phyloP scores from a whole-genome alignment of 139 green algal genomes.

The Volvox africanus region DNA sequence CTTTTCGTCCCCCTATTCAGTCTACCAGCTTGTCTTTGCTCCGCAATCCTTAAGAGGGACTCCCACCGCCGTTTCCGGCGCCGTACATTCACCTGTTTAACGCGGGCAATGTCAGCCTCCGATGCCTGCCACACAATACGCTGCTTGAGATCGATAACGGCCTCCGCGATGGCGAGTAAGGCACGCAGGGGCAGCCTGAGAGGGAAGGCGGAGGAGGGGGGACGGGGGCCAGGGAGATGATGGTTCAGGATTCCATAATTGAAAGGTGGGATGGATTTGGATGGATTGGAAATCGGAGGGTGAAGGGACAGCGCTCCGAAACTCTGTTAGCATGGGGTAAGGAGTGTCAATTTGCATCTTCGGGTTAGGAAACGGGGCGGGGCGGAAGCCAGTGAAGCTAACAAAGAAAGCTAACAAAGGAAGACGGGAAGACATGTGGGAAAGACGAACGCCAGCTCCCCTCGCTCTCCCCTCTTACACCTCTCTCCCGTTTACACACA shows the following conservation, averaged over 20 bases:
- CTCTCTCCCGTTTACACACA: no score
- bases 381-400: no score
- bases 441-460: no score
- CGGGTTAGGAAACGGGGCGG: no score
- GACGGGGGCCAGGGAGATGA: background rate
- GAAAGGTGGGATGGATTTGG: no score
- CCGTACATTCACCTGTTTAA: background rate
- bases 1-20: background rate
- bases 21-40: background rate
- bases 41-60: background rate
- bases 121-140: conserved; percentile 36
- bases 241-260: no score
- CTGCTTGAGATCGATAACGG: conserved; percentile 36
- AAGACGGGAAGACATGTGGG: no score
- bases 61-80: background rate
- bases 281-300: no score
- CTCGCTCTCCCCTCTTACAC: background rate
- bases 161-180: conserved; percentile 32
- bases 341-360: no score
- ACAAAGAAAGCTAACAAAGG: no score
- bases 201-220: background rate
- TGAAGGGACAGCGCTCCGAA: no score
- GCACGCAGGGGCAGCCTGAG: conserved; percentile 21
- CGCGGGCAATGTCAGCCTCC: conserved; percentile 3
- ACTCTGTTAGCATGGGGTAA: no score